Base-by-base conservation (phyloP, 352 stramenopile genomes). In the Pythium plurisporium region DNA sequence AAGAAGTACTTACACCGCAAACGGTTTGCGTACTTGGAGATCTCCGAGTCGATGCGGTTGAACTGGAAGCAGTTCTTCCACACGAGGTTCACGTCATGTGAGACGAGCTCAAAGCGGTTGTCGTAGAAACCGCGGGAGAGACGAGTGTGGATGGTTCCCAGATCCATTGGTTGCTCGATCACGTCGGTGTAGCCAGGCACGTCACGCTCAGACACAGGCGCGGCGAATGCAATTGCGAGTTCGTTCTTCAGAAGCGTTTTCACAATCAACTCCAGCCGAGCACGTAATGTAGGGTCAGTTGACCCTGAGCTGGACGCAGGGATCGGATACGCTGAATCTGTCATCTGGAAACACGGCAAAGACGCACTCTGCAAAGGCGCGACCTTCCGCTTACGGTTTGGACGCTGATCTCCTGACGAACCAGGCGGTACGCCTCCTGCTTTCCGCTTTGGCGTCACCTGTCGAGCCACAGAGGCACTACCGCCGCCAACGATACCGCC, bases 161-260 rank as follows among this genome's bases (percentile, higher is more conserved):
- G 65, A 64, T 98, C 93, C 87, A 98, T 97, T 17, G 91, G 88
- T 7, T 79, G 40, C 44, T 83, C 85, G 54, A 95, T 76, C 25
- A 95, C 45, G 33, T 79, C 67, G 3, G 60, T 51, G 51, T 95
- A 95, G 14, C 79, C 82, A 15, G 79, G 83, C 1, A 95, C 76
- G 22, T 84, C 75, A 2, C 82, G 72, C 11, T 70, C 52, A 27
- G 89, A 77, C 47, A 95, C 86, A 5, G 86, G 86, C 5, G 76
- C 59, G 0, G 76, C 65, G 53, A 95, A 95, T 27, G 86, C 69
- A 26, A 75, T 20, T 15, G 86, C 76, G 33, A 94, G 42, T 29
- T 88, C 77, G 45, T 87, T 84, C 30, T 78, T 74, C 31, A 91
- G 40, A 37, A 95, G 42, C 25, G 76, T 76, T 19, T 72, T 55